These are phyloP conservation scores for Naganishia cerealis DNA, from an alignment of 1,284 basidiomycete genomes.

Conservation along the genomic window DNA sequence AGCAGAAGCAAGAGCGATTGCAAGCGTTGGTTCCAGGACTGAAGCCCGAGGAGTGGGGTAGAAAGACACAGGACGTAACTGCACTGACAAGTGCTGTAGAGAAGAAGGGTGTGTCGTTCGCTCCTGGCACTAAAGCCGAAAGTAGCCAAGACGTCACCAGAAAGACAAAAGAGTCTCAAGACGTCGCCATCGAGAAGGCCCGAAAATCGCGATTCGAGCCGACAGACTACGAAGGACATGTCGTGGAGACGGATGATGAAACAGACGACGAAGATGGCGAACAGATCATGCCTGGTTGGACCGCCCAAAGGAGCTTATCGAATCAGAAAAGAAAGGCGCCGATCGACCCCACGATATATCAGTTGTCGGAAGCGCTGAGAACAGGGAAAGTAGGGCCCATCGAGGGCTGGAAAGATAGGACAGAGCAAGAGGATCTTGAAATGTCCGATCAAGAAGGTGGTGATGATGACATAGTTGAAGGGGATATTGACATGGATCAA, in stretches of 20 bases:
- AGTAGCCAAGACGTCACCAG: neutral
- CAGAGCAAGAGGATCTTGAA: slow-evolving; percentile 32
- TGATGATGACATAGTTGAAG: slow-evolving; percentile 70
- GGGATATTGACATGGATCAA: slow-evolving; percentile 79
- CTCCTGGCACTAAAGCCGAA: slow-evolving; percentile 3
- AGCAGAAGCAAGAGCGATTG: slow-evolving; percentile 46
- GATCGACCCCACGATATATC: slow-evolving; percentile 25
- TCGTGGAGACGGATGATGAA: slow-evolving; percentile 77
- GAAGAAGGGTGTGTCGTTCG: slow-evolving; percentile 30
- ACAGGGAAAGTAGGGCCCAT: slow-evolving; percentile 30
- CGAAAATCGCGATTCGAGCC: slow-evolving; percentile 62
- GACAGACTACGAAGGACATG: slow-evolving; percentile 71
- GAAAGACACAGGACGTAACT: slow-evolving; percentile 36
- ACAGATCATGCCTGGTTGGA: slow-evolving; percentile 28
- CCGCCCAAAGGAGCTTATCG: slow-evolving; percentile 36
- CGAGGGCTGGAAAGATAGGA: slow-evolving; percentile 23
- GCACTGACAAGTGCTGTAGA: slow-evolving; percentile 54
- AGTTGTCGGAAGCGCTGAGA: slow-evolving; percentile 29
- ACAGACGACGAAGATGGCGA: slow-evolving; percentile 59
- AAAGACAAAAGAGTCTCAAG: slow-evolving; percentile 7
- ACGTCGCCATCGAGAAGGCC: slow-evolving; percentile 19
- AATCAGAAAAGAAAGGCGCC: slow-evolving; percentile 35
- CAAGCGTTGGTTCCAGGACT: slow-evolving; percentile 53
- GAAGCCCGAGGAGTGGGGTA: slow-evolving; percentile 54
- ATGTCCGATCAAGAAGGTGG: slow-evolving; percentile 45